A percentile compares a stretch with the other conserved stretches of the same genome.
Evolutionary conservation across 2,329 filamentous ascomycete genomes (phyloP).

Genomic region (Keithomyces neogunnii): DNA sequence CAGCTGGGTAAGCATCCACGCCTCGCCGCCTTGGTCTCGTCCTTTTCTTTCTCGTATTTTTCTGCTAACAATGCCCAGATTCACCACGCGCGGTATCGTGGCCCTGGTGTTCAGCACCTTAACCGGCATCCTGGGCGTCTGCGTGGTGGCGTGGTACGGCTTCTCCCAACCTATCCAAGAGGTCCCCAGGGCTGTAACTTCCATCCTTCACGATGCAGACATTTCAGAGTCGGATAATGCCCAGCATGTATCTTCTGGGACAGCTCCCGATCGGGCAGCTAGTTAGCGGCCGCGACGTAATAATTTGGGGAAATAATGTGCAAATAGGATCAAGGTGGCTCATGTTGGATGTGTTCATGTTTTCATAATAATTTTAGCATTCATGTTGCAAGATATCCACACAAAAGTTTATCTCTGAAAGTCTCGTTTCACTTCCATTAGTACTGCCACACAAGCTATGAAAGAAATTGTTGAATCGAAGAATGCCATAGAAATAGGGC

Average conservation of each 20-base stretch:
- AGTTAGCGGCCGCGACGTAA: neutral
- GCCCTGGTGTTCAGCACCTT: constrained; percentile 67
- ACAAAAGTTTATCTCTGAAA: neutral
- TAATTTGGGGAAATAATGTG: no score
- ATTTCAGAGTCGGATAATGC: neutral
- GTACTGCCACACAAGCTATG: neutral
- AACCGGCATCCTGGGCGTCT: constrained; percentile 59
- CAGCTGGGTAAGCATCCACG: constrained; percentile 44
- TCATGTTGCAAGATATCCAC: neutral
- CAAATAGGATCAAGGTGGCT: neutral
- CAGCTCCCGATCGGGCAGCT: neutral
- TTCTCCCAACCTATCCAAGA: constrained; percentile 12
- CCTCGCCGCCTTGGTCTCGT: neutral
- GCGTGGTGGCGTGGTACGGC: constrained; percentile 59
- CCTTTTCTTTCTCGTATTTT: no score
- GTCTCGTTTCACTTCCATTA: neutral
- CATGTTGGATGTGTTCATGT: neutral
- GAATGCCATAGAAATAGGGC: neutral
- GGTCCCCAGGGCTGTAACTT: constrained; percentile 4
- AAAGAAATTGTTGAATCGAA: neutral
- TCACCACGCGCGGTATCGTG: constrained; percentile 62
- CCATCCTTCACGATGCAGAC: constrained; percentile 6
- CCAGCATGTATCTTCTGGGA: neutral
- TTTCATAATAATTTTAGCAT: neutral
- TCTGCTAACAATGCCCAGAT: constrained; percentile 28